Percentiles rank a stretch among this genome's conserved stretches.
Evolutionary conservation across 129 eudicot genomes (phyloP).

Genomic region (Saussurea involucrata): DNA sequence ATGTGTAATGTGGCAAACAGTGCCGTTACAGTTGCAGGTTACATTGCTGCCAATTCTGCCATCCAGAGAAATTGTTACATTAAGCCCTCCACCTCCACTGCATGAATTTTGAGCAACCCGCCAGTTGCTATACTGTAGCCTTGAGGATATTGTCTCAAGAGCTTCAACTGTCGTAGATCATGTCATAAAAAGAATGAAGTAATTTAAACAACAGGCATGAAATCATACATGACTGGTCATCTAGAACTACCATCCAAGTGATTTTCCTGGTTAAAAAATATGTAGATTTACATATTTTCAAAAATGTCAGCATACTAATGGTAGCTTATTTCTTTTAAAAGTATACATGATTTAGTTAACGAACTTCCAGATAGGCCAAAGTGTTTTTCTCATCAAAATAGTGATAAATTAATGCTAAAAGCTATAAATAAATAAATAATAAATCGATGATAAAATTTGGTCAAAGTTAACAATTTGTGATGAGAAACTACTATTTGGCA

Average conservation of each 20-base stretch:
- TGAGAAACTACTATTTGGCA: too few species aligned
- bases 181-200: background rate
- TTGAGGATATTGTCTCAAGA: slow-evolving; percentile 54
- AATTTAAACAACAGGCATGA: background rate
- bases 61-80: background rate
- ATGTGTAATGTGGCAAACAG: slow-evolving; percentile 79
- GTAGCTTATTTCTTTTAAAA: too few species aligned
- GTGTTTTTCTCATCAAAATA: background rate
- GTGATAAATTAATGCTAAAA: background rate
- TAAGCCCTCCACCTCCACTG: slow-evolving; percentile 39
- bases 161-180: slow-evolving; percentile 48
- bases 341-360: background rate
- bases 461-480: background rate
- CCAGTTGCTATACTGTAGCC: slow-evolving; percentile 51
- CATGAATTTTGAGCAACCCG: slow-evolving; percentile 50
- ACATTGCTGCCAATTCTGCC: slow-evolving; percentile 39
- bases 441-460: background rate
- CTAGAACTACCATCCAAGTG: background rate
- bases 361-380: too few species aligned
- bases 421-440: background rate
- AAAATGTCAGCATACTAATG: background rate
- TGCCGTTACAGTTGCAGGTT: slow-evolving; percentile 54
- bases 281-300: background rate
- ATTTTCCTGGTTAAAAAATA: background rate
- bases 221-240: background rate